phyloP scores from a whole-genome alignment of 2,329 filamentous ascomycete genomes.

The Aureobasidium sp. region DNA sequence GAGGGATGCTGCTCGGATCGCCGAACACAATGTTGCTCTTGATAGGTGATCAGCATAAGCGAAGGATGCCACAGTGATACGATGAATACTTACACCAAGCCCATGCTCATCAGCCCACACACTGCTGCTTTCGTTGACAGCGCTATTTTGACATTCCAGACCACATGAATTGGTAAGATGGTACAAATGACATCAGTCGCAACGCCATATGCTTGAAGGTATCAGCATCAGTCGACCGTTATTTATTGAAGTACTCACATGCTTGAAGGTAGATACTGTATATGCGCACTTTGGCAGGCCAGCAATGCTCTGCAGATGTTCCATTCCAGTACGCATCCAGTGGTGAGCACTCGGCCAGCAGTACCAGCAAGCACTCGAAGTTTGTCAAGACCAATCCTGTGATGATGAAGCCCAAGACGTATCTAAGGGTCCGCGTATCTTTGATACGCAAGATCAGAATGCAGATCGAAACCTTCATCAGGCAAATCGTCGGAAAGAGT shows the following conservation, averaged over 20 bases:
- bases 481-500: slow-evolving; percentile 31
- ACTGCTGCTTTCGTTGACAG: slow-evolving; percentile 19
- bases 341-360: slow-evolving; percentile 21
- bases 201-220: slow-evolving; percentile 18
- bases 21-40: slow-evolving; percentile 18
- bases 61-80: not conserved
- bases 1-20: slow-evolving; percentile 18
- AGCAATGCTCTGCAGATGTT: slow-evolving; percentile 17
- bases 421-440: slow-evolving; percentile 6
- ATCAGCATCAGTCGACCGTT: not conserved
- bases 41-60: slow-evolving; percentile 4
- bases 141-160: slow-evolving; percentile 20
- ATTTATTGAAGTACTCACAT: slow-evolving; percentile 14
- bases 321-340: slow-evolving; percentile 19
- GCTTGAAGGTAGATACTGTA: slow-evolving; percentile 23
- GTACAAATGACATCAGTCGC: slow-evolving; percentile 21
- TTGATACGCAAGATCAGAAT: slow-evolving; percentile 35
- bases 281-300: slow-evolving; percentile 20
- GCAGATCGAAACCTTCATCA: slow-evolving; percentile 36
- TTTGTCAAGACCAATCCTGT: slow-evolving; percentile 18
- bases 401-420: slow-evolving; percentile 23
- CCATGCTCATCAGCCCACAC: slow-evolving; percentile 21
- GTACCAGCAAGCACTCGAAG: slow-evolving; percentile 17
- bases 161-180: slow-evolving; percentile 19
- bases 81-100: slow-evolving; percentile 12